Base-by-base conservation (phyloP, 176 grass and related monocot genomes). In the Aegilops longissima region DNA sequence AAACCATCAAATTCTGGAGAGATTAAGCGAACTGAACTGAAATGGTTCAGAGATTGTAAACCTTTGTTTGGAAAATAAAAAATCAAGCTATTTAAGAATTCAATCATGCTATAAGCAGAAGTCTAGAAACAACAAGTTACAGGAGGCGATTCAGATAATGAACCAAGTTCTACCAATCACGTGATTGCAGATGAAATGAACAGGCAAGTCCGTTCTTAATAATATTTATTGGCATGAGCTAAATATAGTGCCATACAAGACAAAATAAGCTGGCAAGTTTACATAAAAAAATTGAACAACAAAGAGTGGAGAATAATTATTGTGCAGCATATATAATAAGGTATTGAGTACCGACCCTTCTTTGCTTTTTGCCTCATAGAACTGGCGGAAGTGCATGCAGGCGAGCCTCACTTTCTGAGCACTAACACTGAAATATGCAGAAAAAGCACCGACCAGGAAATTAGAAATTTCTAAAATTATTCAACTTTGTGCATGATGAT, bases 321-420 rank as follows among this genome's bases (percentile, higher is more conserved):
- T 16, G 58, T 58, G 47, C 16, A 13, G 16, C 64, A 25, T 10
- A 42, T 13, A 61, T 52, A 13, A 23, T 14, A 73, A 59, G 9
- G 38, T 79, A 82, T 3, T 16, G 25, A 92, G 27, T 58, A 83
- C 82, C 67, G 11, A 97, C 94, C 92, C 90, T 17, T 92, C 90
- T 86, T 87, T 97, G 77, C 86, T 93, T 61, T 89, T 89, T 27
- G 88, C 93, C 51, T 93, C 76, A 72, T 87, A 93, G 25, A 25
- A 25, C 25, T 25, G 25, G 25, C 25, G 25, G 25, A 25, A 25
- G 25, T 25, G 25, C 25, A 25, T 25, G 25, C 25, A 25, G 25
- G 25, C 25, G 25, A 25, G 25, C 25, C 25, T 25, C 25, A 25
- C 0, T 25, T 25, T 25, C 25, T 25, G 25, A 25, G 25, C 25